Evolutionary conservation across 768 basidiomycete species (phyloP).

Genomic region (Rhodosporidiobolus odoratus): DNA sequence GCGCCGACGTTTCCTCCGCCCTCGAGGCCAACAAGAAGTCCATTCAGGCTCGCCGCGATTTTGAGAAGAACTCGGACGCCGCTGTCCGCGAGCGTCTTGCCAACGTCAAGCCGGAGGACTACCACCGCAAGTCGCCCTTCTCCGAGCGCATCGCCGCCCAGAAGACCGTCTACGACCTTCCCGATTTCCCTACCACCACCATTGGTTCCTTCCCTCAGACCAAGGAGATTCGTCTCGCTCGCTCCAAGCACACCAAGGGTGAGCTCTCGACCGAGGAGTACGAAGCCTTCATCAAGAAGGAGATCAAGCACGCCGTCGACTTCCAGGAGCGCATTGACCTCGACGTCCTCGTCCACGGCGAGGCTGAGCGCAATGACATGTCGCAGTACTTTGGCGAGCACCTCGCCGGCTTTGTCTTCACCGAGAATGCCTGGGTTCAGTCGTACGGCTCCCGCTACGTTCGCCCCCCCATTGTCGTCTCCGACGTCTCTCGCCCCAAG

Average conservation of each 20-base stretch:
- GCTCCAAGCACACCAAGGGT: slow-evolving; percentile 87
- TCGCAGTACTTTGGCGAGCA: slow-evolving; percentile 99
- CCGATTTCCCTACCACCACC: slow-evolving; percentile 65
- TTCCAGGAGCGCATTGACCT: slow-evolving; percentile 97
- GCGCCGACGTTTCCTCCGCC: slow-evolving; percentile 60
- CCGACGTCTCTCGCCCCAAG: slow-evolving; percentile 84
- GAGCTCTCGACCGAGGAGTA: slow-evolving; percentile 81
- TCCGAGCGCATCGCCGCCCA: slow-evolving; percentile 78
- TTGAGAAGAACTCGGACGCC: slow-evolving; percentile 88
- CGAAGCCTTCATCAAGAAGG: slow-evolving; percentile 96
- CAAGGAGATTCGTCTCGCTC: slow-evolving; percentile 95
- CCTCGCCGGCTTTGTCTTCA: slow-evolving; percentile 91
- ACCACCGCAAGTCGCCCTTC: slow-evolving; percentile 86
- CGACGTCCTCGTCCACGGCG: slow-evolving; percentile 96
- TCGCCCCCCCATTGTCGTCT: slow-evolving; percentile 96
- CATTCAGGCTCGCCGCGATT: slow-evolving; percentile 88
- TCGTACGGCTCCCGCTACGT: slow-evolving; percentile 99
- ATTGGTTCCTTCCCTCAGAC: slow-evolving; percentile 64
- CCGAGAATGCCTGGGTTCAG: slow-evolving; percentile 98
- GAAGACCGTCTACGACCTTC: slow-evolving; percentile 78
- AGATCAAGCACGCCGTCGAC: slow-evolving; percentile 82
- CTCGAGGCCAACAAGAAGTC: slow-evolving; percentile 84
- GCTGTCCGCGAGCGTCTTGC: slow-evolving; percentile 91
- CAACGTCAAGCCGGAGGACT: slow-evolving; percentile 76
- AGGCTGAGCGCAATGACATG: slow-evolving; percentile 95